Evolutionary conservation across 1,284 basidiomycete species (phyloP).

Genomic region (Cystobasidium pallidum): DNA sequence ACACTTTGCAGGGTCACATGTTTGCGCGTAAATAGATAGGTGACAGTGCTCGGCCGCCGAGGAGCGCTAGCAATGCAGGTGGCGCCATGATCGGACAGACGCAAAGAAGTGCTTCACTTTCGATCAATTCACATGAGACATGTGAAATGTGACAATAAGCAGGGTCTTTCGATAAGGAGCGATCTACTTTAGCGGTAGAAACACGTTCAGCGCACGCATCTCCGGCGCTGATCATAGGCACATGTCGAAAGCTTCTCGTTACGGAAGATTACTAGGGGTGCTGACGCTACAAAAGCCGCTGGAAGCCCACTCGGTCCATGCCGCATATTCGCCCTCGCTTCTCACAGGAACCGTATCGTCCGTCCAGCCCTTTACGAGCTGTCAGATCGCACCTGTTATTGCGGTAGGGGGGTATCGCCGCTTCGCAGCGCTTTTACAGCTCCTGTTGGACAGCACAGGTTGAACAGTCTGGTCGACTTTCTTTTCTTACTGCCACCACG

Average conservation of each 20-base stretch:
- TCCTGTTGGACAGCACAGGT: not conserved
- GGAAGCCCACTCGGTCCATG: slow-evolving; percentile 6
- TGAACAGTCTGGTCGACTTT: not conserved
- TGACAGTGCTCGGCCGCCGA: too few relatives aligned
- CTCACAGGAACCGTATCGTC: not conserved
- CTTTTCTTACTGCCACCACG: not conserved
- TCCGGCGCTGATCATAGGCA: not conserved
- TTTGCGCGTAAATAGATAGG: not conserved
- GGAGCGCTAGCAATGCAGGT: too few relatives aligned
- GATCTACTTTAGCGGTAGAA: not conserved
- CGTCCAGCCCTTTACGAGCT: not conserved
- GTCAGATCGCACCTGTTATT: not conserved
- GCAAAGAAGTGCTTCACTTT: not conserved
- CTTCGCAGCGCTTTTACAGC: not conserved
- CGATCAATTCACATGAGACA: slow-evolving; percentile 22
- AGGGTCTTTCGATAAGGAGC: slow-evolving; percentile 7
- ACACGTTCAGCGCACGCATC: not conserved
- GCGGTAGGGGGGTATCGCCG: not conserved
- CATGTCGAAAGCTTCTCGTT: not conserved
- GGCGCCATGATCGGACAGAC: not conserved
- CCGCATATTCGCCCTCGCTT: not conserved
- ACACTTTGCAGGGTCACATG: too few relatives aligned
- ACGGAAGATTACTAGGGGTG: not conserved
- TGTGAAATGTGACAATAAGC: slow-evolving; percentile 19
- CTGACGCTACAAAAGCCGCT: not conserved